Evolutionary conservation across 371 early-diverging fungal genomes (phyloP), one percentile per base, ranked within the genome.

Genomic region (Lichtheimia ornata): DNA sequence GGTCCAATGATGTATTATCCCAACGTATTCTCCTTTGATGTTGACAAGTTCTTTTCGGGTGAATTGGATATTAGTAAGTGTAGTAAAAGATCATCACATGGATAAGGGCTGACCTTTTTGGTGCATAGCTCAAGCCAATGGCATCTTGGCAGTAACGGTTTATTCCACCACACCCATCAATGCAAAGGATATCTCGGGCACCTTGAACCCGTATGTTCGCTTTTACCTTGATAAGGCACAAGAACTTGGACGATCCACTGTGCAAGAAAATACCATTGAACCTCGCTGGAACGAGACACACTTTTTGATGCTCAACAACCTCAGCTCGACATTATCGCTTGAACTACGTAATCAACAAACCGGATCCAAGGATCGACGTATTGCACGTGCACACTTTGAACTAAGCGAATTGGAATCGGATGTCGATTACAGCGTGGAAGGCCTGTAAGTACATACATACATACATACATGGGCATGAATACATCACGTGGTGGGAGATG

Each of bases 1-100:
- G 84, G 86, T 0, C 91, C 93, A 1, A 87, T 92, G 88, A 89
- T 97, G 83, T 91, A 94, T 64, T 76, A 81, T 24, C 97, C 97
- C 17, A 91, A 94, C 71, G 84, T 84, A 43, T 90, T 94, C 64
- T 74, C 86, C 4, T 71, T 96, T 24, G 94, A 96, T 65, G 60
- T 95, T 2, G 97, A 94, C 67, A 79, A 81, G 56, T 77, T 97
- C 59, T 77, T 95, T 71, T 86, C 87, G 58, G 93, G 91, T 25
- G 86, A 79, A 58, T 54, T 74, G 51, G 79, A 74, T 64, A 70
- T 81, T 50, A 70, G 75, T 76, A 72, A 66, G 66, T 59, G 6
- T 14, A 15, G 15, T 17, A 22, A 11, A 25, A 17, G 14, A 12
- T 6, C 18, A 24, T 35, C 12, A 11, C 20, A 20, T 44, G 14